These are phyloP conservation scores for Meripilus lineatus DNA, from an alignment of 1,284 basidiomycete species.

Conservation along the genomic window DNA sequence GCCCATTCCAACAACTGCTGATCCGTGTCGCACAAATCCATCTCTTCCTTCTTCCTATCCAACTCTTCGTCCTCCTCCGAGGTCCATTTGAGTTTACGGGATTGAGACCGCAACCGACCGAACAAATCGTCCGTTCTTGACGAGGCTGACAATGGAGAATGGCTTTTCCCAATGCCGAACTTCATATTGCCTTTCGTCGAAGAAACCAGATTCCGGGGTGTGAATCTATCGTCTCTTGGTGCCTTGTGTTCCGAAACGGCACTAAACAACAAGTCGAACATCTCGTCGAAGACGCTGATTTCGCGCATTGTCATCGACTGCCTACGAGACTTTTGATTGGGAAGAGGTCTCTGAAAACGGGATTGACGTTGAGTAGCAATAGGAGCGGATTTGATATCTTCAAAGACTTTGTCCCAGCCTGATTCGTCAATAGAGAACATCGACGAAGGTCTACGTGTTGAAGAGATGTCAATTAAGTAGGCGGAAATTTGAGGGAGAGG, in stretches of 20 bases:
- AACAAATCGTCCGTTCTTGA: constrained; percentile 24
- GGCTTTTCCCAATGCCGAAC: constrained; percentile 7
- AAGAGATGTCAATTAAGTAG: too few relatives aligned
- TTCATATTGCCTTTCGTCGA: not conserved
- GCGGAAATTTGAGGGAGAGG: too few relatives aligned
- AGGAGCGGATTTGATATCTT: too few relatives aligned
- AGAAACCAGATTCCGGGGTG: not conserved
- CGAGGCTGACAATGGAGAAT: too few relatives aligned
- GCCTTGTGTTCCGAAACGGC: not conserved
- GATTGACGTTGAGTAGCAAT: too few relatives aligned
- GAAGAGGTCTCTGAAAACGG: too few relatives aligned
- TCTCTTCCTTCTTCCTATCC: constrained; percentile 74
- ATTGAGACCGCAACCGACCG: constrained; percentile 43
- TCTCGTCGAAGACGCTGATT: constrained; percentile 58
- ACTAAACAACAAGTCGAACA: constrained; percentile 66
- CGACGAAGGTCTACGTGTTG: too few relatives aligned
- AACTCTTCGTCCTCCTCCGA: constrained; percentile 51
- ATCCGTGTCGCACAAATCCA: constrained; percentile 68
- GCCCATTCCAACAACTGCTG: constrained; percentile 77
- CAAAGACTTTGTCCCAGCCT: too few relatives aligned
- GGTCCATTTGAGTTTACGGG: constrained; percentile 46
- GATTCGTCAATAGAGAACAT: too few relatives aligned
- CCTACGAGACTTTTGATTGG: constrained; percentile 29
- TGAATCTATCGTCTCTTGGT: not conserved
- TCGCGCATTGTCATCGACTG: constrained; percentile 67